These are phyloP conservation scores for Bothriochloa decipiens DNA, from an alignment of 176 grass and related monocot species.

Conservation along the genomic window DNA sequence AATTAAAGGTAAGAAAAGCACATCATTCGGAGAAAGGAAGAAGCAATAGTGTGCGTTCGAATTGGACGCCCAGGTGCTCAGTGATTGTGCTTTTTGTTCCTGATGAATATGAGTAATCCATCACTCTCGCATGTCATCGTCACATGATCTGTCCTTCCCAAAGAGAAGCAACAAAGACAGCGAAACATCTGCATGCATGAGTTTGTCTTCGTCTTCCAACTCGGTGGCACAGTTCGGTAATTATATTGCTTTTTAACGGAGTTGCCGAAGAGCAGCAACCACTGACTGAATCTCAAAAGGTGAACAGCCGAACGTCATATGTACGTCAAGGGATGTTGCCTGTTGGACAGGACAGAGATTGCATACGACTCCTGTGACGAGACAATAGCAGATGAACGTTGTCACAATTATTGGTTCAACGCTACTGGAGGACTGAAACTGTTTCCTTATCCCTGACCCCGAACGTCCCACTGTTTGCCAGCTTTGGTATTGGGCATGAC, in stretches of 20 bases:
- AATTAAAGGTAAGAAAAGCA: background rate
- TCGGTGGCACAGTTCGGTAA: slow-evolving; percentile 11
- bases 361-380: too few species aligned
- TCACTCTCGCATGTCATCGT: slow-evolving; percentile 5
- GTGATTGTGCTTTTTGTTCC: slow-evolving; percentile 37
- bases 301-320: too few species aligned
- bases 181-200: background rate
- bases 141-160: background rate
- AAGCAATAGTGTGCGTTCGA: slow-evolving; percentile 8
- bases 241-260: background rate
- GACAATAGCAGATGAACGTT: background rate
- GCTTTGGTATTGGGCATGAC: background rate
- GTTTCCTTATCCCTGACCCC: background rate
- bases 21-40: background rate
- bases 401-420: background rate
- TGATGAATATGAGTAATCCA: slow-evolving; percentile 14
- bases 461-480: background rate
- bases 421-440: background rate
- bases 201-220: slow-evolving; percentile 22
- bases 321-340: too few species aligned
- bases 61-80: slow-evolving; percentile 17
- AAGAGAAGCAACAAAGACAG: background rate
- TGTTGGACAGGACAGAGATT: too few species aligned
- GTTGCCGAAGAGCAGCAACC: background rate
- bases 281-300: background rate